Evolutionary conservation across 768 basidiomycete genomes (phyloP).

Genomic region (Auricularia auricula-judae): DNA sequence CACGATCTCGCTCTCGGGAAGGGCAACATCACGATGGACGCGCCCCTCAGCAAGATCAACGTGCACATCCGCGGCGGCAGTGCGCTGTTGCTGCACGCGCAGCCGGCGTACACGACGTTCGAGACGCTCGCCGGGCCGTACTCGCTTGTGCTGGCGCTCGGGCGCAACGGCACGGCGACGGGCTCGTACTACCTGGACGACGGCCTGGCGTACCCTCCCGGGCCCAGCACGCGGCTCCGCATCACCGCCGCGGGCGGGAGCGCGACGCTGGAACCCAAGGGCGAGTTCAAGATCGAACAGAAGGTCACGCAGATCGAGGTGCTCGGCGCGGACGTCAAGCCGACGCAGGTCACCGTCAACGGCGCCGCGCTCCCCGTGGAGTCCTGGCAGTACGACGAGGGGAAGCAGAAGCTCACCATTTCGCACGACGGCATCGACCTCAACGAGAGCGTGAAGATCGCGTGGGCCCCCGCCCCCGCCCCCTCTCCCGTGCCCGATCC

Average conservation of each 20-base stretch:
- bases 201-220: conserved; percentile 40
- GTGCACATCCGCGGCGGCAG: conserved; percentile 20
- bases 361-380: not conserved
- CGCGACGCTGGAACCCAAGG: conserved; percentile 29
- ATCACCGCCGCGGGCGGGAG: conserved; percentile 27
- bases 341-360: not conserved
- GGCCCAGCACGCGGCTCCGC: conserved; percentile 35
- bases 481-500: not conserved
- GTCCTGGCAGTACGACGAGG: not conserved
- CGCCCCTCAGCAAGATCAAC: conserved; percentile 18
- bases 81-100: conserved; percentile 15
- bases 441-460: not conserved
- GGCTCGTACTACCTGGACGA: conserved; percentile 6
- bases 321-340: conserved; percentile 30
- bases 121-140: not conserved
- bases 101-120: conserved; percentile 1
- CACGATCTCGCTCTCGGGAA: conserved; percentile 7
- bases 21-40: conserved; percentile 12
- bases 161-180: not conserved
- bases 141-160: not conserved
- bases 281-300: conserved; percentile 34
- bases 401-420: not conserved
- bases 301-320: conserved; percentile 43
- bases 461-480: not conserved
- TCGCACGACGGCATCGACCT: not conserved